Base-by-base conservation (phyloP, 2,329 filamentous ascomycete species). In the Sordariomycetes sp. region DNA sequence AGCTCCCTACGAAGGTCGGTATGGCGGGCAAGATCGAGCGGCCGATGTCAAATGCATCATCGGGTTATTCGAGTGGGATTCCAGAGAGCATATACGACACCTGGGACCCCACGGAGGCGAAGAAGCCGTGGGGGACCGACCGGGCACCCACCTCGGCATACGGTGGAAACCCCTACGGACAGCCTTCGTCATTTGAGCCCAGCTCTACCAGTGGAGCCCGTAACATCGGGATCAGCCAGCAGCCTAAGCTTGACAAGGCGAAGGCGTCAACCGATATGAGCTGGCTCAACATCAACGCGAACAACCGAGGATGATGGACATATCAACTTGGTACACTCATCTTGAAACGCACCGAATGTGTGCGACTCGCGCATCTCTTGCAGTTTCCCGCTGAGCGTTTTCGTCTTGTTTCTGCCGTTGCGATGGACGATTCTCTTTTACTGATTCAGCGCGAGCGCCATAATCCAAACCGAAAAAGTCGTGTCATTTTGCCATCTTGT, bases 271-370 rank as follows among this genome's bases (percentile, higher is more conserved):
- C 77, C 55, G 87, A 90, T 67, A 88, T 90, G 85, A 89, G 85
- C 70, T 91, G 87, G 87, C 71, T 91, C 61, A 90, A 90, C 65
- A 75, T 90, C 20, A 84, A 82, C 53, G 78, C 79, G 34, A 60
- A 61, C 42, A 56, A 53, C n/a, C 59, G 59, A 15, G 52, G 39
- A 20, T 60, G 56, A 60, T 20, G 20, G 45, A 20, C 20, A 24
- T 22, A 17, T 50, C 45, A n/a, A 45, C 28, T 32, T 8, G 28
- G 36, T 12, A 39, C 36, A 24, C 45, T 22, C 45, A 50, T 24
- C n/a, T 22, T 50, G 22, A 10, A 8, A n/a, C 10, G 17, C 45
- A 50, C 20, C 45, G 28, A 39, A 39, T 50, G 17, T 50, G 22
- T 17, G 39, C 13, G 39, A 45, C 39, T 17, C 39, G 39, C 39